Evolutionary conservation across 768 basidiomycete species (phyloP).

Genomic region (Harrya chromipes): DNA sequence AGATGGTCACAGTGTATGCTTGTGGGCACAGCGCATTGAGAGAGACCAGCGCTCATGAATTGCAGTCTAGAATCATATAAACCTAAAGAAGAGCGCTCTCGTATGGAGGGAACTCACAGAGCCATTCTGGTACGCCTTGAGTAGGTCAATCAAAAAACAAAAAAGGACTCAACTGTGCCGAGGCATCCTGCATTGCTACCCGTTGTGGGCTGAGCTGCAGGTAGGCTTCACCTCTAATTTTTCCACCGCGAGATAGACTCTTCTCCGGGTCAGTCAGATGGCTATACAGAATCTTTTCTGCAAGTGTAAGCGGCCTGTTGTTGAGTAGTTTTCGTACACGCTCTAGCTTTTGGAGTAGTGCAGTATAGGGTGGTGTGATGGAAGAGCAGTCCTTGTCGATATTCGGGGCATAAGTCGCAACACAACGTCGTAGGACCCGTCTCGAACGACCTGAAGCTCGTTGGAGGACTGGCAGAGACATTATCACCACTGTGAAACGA

Average conservation of each 20-base stretch:
- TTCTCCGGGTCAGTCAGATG: constrained; percentile 82
- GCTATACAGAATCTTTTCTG: constrained; percentile 96
- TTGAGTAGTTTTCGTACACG: constrained; percentile 64
- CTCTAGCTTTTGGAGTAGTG: constrained; percentile 66
- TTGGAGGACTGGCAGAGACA: constrained; percentile 23
- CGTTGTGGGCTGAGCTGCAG: constrained; percentile 88
- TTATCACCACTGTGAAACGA: constrained; percentile 2
- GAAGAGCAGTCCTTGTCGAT: constrained; percentile 59
- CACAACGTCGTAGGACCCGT: constrained; percentile 24
- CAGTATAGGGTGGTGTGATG: constrained; percentile 83
- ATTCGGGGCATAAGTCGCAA: constrained; percentile 41
- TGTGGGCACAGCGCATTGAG: constrained; percentile 78
- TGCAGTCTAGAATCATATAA: constrained; percentile 58
- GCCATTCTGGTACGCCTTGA: constrained; percentile 63
- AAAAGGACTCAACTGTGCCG: constrained; percentile 66
- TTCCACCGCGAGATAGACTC: constrained; percentile 59
- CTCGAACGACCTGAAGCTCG: constrained; percentile 10
- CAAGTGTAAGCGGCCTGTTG: constrained; percentile 81
- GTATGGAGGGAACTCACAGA: constrained; percentile 45
- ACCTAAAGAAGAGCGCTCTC: constrained; percentile 1
- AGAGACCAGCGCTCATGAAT: constrained; percentile 95
- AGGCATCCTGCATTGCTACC: constrained; percentile 97
- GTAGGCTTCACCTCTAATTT: constrained; percentile 82
- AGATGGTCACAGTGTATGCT: constrained; percentile 99
- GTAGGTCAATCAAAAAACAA: constrained; percentile 1